Conservation (phyloP, 768 basidiomycete species). For the Lactarius trivialis region DNA sequence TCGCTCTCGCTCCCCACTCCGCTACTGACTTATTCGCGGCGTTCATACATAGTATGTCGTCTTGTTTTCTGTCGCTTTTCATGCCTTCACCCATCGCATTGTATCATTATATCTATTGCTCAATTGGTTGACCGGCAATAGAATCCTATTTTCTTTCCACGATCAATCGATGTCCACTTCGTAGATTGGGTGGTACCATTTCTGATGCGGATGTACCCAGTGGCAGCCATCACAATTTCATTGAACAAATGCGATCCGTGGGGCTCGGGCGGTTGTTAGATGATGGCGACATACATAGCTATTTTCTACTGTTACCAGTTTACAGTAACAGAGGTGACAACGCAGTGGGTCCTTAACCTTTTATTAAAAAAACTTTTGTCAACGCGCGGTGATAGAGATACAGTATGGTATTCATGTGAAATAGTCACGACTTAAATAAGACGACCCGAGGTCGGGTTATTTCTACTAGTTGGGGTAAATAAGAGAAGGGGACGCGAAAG, state of each 20-base stretch:
- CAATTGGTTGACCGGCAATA: slow-evolving; percentile 11
- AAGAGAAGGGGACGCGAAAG: background rate
- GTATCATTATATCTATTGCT: slow-evolving; percentile 22
- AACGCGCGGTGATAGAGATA: too few species aligned
- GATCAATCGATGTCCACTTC: slow-evolving; percentile 9
- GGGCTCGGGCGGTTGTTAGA: background rate
- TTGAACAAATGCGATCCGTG: background rate
- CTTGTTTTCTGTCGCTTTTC: slow-evolving; percentile 7
- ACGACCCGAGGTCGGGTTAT: background rate
- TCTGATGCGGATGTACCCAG: background rate
- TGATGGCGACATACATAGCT: background rate
- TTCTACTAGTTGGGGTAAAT: background rate
- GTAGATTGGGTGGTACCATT: background rate
- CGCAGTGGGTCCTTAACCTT: background rate
- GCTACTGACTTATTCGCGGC: slow-evolving; percentile 1
- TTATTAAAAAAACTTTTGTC: background rate
- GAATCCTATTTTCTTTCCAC: background rate
- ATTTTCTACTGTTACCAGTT: background rate
- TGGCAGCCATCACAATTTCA: background rate
- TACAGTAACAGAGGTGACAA: background rate
- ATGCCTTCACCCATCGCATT: slow-evolving; percentile 9
- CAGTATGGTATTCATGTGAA: background rate
- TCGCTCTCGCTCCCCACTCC: background rate
- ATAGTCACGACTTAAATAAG: background rate
- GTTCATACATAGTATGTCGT: slow-evolving; percentile 2